A percentile compares a stretch with the other conserved stretches of the same genome.
These are phyloP conservation scores for Saccharomycopsis sp. DNA, from an alignment of 805 yeast species.

Conservation along the genomic window DNA sequence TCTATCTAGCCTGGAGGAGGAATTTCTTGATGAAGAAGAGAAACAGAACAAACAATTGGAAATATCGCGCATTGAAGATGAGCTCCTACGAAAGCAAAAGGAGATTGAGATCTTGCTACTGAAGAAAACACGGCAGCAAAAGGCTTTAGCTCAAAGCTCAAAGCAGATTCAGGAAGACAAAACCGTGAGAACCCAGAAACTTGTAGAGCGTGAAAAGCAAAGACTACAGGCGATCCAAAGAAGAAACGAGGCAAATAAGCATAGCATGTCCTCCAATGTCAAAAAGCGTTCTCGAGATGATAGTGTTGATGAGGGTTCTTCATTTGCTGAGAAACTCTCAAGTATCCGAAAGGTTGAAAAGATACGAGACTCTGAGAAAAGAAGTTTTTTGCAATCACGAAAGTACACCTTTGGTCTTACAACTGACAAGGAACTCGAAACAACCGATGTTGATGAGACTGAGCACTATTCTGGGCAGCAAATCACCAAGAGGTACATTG, in stretches of 20 bases:
- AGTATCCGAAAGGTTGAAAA: slow-evolving; percentile 6
- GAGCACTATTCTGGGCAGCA: slow-evolving; percentile 39
- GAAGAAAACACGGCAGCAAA: slow-evolving; percentile 7
- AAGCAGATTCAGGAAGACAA: background rate
- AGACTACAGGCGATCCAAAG: too few species aligned
- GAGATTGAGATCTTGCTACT: slow-evolving; percentile 19
- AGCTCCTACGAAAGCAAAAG: slow-evolving; percentile 6
- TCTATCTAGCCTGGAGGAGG: slow-evolving; percentile 16
- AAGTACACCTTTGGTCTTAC: slow-evolving; percentile 18
- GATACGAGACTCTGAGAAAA: background rate
- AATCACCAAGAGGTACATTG: slow-evolving; percentile 40
- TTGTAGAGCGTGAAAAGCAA: slow-evolving; percentile 1
- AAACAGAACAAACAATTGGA: slow-evolving; percentile 12
- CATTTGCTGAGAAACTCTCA: slow-evolving; percentile 14
- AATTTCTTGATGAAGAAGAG: slow-evolving; percentile 16
- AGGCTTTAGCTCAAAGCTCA: background rate
- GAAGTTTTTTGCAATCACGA: slow-evolving; percentile 10
- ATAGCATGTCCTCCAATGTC: too few species aligned
- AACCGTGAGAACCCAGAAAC: too few species aligned
- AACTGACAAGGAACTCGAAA: background rate
- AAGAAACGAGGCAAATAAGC: too few species aligned
- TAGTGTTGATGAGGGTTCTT: background rate
- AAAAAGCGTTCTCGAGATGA: too few species aligned
- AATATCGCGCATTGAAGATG: slow-evolving; percentile 15
- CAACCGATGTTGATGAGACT: slow-evolving; percentile 31